Conservation (phyloP, 2,329 filamentous ascomycete genomes). For the Trichoderma oligosporum region DNA sequence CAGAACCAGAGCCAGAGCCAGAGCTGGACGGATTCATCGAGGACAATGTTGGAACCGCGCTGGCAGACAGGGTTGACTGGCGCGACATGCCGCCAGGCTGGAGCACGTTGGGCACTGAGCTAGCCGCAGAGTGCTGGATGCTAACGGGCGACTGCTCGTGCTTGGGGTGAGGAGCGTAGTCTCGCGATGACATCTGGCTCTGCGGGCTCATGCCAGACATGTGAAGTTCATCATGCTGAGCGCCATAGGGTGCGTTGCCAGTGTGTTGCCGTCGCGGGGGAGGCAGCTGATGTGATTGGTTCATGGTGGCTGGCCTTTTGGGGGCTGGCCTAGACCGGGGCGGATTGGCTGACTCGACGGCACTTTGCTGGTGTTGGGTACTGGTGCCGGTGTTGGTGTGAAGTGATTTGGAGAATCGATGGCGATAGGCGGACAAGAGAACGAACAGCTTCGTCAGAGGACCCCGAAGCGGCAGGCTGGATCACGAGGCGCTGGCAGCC, state of each 20-base stretch:
- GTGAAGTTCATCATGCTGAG: constrained; percentile 52
- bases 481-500: constrained; percentile 20
- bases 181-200: constrained; percentile 45
- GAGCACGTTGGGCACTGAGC: constrained; percentile 54
- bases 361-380: no score
- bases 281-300: constrained; percentile 41
- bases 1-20: constrained; percentile 22
- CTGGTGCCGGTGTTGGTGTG: not conserved
- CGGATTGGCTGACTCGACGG: constrained; percentile 1
- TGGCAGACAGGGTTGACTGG: constrained; percentile 37
- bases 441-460: constrained; percentile 10
- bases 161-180: constrained; percentile 51
- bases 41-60: constrained; percentile 45
- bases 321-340: constrained; percentile 2
- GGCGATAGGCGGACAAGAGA: constrained; percentile 15
- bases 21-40: constrained; percentile 42
- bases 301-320: constrained; percentile 30
- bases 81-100: constrained; percentile 51
- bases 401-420: constrained; percentile 5
- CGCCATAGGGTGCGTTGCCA: constrained; percentile 27
- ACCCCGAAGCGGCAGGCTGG: constrained; percentile 15
- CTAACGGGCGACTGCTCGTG: constrained; percentile 43
- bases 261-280: constrained; percentile 29
- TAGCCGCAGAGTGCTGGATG: constrained; percentile 34
- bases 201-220: constrained; percentile 47